A percentile compares a stretch with the other conserved stretches of the same genome.
Evolutionary conservation across 345 rosid genomes (phyloP).

Genomic region (Gossypium turneri): DNA sequence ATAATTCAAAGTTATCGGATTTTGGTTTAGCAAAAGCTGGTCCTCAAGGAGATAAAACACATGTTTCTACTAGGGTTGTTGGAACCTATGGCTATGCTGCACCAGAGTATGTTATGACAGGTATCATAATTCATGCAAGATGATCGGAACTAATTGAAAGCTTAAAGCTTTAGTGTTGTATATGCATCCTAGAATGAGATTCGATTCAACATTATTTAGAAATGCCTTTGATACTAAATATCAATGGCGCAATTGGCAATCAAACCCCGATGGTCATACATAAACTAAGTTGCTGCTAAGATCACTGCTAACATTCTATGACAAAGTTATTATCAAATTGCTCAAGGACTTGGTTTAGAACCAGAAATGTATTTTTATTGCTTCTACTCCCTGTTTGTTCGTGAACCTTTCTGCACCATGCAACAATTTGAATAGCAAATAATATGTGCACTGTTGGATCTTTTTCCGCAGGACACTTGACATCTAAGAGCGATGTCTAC

Average conservation of each 20-base stretch:
- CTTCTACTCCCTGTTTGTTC: background rate
- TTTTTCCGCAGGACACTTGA: conserved; percentile 64
- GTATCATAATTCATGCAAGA: conserved; percentile 21
- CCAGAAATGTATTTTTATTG: background rate
- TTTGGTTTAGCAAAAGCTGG: conserved; percentile 85
- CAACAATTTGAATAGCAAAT: background rate
- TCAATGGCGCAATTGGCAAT: background rate
- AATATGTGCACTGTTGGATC: conserved; percentile 7
- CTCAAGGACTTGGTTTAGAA: background rate
- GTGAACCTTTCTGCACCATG: background rate
- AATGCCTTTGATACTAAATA: background rate
- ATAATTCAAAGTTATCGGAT: conserved; percentile 79
- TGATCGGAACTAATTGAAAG: background rate
- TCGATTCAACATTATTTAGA: background rate
- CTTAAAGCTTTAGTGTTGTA: background rate
- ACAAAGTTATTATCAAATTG: background rate
- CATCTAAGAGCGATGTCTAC: conserved; percentile 91
- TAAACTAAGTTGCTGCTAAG: background rate
- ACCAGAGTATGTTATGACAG: conserved; percentile 81
- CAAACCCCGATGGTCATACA: background rate
- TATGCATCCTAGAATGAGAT: background rate
- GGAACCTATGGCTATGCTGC: conserved; percentile 89
- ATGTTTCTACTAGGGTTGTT: conserved; percentile 81
- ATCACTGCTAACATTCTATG: background rate
- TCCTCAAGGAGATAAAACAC: conserved; percentile 83